A percentile compares a stretch with the other conserved stretches of the same genome.
Evolutionary conservation across 2,329 filamentous ascomycete species (phyloP).

Genomic region (Harringtonia lauricola): DNA sequence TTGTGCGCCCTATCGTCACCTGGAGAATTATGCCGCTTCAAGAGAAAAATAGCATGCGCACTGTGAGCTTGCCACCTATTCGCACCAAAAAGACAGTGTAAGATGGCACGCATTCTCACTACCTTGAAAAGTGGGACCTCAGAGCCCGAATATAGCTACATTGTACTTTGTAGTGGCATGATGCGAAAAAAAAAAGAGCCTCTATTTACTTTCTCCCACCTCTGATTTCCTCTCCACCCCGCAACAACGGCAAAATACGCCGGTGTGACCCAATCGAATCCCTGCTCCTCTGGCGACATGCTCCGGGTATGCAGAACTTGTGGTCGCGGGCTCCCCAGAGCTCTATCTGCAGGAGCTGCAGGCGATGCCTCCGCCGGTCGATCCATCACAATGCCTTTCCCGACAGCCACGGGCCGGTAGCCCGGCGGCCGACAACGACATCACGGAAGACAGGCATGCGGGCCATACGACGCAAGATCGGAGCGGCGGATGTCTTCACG

Average conservation of each 20-base stretch:
- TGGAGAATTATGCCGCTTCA: no score
- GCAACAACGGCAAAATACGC: no score
- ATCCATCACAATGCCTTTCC: neutral
- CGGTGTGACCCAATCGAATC: neutral
- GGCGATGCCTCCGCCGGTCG: constrained; percentile 38
- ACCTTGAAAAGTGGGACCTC: neutral
- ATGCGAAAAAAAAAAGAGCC: constrained; percentile 6
- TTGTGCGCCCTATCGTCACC: no score
- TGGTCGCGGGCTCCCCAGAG: constrained; percentile 57
- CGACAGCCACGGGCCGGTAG: constrained; percentile 22
- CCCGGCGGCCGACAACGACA: constrained; percentile 34
- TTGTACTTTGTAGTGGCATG: constrained; percentile 9
- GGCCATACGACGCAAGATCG: constrained; percentile 36
- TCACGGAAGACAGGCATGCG: constrained; percentile 12
- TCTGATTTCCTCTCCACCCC: neutral
- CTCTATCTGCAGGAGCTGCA: constrained; percentile 55
- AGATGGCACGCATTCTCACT: no score
- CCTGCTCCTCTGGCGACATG: constrained; percentile 16
- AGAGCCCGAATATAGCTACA: no score
- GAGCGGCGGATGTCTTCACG: constrained; percentile 46
- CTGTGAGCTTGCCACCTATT: no score
- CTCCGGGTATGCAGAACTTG: constrained; percentile 50
- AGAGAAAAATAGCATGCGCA: neutral
- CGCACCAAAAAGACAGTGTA: no score
- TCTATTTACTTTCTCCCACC: neutral